phyloP scores from a whole-genome alignment of 768 basidiomycete species.

The Boletus reticulatus region DNA sequence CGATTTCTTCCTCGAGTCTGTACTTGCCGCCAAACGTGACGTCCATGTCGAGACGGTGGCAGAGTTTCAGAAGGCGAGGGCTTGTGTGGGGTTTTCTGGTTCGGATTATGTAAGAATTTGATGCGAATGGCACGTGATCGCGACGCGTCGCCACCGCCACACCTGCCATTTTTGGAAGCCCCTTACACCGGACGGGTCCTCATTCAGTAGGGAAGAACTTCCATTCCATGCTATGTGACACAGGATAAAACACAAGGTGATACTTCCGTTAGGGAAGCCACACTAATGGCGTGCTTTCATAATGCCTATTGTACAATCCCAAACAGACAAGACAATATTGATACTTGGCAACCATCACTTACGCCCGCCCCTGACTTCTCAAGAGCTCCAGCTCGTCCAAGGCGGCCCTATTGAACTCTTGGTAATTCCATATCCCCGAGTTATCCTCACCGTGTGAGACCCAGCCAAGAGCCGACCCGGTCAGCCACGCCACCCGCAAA shows the following conservation, averaged over 20 bases:
- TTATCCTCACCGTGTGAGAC: slow-evolving; percentile 38
- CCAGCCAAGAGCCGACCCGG: slow-evolving; percentile 42
- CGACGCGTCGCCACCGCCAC: slow-evolving; percentile 16
- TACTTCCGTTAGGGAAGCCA: background rate
- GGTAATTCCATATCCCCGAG: slow-evolving; percentile 27
- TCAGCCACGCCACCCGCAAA: slow-evolving; percentile 52
- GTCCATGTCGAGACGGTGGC: slow-evolving; percentile 27
- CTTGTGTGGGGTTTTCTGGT: slow-evolving; percentile 10
- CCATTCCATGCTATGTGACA: background rate
- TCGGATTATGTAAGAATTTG: slow-evolving; percentile 23
- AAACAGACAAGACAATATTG: background rate
- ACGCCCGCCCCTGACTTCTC: slow-evolving; percentile 18
- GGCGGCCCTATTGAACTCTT: slow-evolving; percentile 28
- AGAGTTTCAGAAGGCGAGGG: slow-evolving; percentile 4
- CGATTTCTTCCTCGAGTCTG: slow-evolving; percentile 75
- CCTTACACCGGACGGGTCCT: slow-evolving; percentile 1
- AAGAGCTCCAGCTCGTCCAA: slow-evolving; percentile 24
- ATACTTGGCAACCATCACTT: background rate
- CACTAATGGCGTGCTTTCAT: background rate
- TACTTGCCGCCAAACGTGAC: slow-evolving; percentile 72
- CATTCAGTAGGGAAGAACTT: background rate
- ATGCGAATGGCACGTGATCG: slow-evolving; percentile 27
- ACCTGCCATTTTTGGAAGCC: background rate
- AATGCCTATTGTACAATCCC: background rate
- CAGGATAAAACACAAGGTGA: too few relatives aligned